A percentile compares a stretch with the other conserved stretches of the same genome.
phyloP scores from a whole-genome alignment of 331 rosid genomes.

The Cydonia oblonga region DNA sequence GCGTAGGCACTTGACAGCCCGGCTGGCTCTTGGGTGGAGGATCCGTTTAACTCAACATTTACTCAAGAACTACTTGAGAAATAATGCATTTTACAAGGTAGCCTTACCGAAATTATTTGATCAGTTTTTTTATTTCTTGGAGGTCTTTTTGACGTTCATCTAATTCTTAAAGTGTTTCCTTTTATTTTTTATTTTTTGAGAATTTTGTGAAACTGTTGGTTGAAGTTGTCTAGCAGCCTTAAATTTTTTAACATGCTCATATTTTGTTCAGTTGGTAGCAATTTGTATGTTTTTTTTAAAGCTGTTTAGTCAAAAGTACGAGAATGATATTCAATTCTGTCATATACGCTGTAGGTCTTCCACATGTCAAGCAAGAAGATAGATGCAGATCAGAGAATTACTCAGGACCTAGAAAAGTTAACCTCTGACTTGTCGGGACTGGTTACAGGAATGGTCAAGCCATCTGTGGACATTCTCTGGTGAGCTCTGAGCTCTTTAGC shows the following conservation, averaged over 20 bases:
- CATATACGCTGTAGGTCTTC: conserved; percentile 62
- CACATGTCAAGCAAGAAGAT: conserved; percentile 68
- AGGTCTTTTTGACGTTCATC: background rate
- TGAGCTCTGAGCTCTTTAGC: conserved; percentile 44
- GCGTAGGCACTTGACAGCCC: conserved; percentile 74
- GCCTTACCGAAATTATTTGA: conserved; percentile 8
- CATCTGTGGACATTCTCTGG: conserved; percentile 93
- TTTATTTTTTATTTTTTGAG: background rate
- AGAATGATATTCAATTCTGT: conserved; percentile 13
- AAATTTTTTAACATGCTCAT: background rate
- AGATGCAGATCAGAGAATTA: conserved; percentile 95
- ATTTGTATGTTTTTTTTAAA: background rate
- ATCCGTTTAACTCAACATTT: conserved; percentile 89
- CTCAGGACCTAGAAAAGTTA: conserved; percentile 90
- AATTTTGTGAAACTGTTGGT: background rate
- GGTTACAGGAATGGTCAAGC: conserved; percentile 95
- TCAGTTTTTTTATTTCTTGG: background rate
- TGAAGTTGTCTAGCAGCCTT: background rate
- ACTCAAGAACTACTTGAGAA: conserved; percentile 67
- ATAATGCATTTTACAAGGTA: conserved; percentile 96
- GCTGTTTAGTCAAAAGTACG: background rate
- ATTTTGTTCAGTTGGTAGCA: background rate
- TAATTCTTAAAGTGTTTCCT: background rate
- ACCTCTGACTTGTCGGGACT: conserved; percentile 80
- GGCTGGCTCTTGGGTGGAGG: conserved; percentile 97